Base-by-base conservation (phyloP, 2,329 filamentous ascomycete genomes). In the Colletotrichum orbiculare region DNA sequence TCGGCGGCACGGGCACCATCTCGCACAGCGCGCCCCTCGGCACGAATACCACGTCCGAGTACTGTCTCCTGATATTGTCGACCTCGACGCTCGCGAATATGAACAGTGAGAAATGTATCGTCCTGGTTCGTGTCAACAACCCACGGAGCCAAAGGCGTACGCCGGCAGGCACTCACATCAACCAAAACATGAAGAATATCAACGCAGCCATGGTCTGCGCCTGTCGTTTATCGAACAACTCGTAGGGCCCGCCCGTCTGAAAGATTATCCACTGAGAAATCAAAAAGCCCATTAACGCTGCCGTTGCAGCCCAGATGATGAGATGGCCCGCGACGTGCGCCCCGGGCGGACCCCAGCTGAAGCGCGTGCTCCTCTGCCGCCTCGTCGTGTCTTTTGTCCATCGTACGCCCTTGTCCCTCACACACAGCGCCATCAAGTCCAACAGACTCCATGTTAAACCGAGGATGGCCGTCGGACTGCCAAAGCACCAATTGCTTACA, bases 61-160 rank as follows among this genome's bases (percentile, higher is more conserved):
- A 60, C 25, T 57, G 39, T 11, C 66, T 37, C 17, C 50, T 13
- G 6, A 41, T 34, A 11, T 63, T 60, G 65, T 68, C 67, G 5
- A 67, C 63, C 37, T 57, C 67, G 48, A 68, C 55, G 52, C 57
- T 60, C 17, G 67, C 66, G 11, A 68, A 58, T 8, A 66, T 58
- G 45, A 69, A 69, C 6, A 69, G 62, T n/a, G 56, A 37, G 13
- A 68, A 69, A 45, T 69, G 67, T 3, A 69, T 13, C 1, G 53
- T 41, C 42, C 67, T 69, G 41, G 35, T 25, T 25, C 25, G 25
- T 5, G 3, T 4, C 25, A 6, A 10, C 49, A 38, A n/a, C 34
- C 55, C n/a, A 55, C 35, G 37, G 17, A 7, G 6, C 15, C 34
- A 5, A 7, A 45, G 33, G 9, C 11, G 6, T 7, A 5, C 41